Percentiles rank a stretch among this genome's conserved stretches.
phyloP scores from a whole-genome alignment of 345 rosid species.

The Linum lewisii region DNA sequence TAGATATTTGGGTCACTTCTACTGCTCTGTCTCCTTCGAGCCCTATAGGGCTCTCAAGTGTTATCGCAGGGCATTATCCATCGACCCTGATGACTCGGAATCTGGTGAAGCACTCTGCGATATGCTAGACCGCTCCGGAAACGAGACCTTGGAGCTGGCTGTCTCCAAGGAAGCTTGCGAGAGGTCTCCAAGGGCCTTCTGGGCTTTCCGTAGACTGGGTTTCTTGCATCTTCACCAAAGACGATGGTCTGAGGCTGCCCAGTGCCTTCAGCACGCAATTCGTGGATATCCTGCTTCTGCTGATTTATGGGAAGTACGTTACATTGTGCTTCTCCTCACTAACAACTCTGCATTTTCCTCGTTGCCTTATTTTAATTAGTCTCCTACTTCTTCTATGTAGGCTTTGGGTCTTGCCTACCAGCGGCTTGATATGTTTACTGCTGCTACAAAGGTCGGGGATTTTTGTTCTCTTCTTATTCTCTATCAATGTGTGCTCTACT shows the following conservation, averaged over 20 bases:
- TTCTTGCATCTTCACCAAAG: constrained; percentile 66
- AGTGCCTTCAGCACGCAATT: constrained; percentile 84
- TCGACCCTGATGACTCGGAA: constrained; percentile 57
- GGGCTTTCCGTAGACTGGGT: constrained; percentile 87
- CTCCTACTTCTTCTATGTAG: constrained; percentile 22
- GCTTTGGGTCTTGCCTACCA: constrained; percentile 93
- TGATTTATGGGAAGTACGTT: constrained; percentile 83
- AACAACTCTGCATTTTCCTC: neutral
- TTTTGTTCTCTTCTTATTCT: neutral
- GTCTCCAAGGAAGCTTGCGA: constrained; percentile 65
- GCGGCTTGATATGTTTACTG: constrained; percentile 88
- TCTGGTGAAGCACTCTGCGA: constrained; percentile 80
- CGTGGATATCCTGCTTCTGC: constrained; percentile 74
- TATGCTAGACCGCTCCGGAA: constrained; percentile 59
- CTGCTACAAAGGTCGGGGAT: constrained; percentile 67
- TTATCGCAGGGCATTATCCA: constrained; percentile 69
- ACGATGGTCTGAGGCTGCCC: constrained; percentile 88
- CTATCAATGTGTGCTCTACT: neutral
- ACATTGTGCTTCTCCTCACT: neutral
- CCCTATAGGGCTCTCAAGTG: constrained; percentile 76
- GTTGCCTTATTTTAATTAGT: neutral
- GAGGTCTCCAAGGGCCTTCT: constrained; percentile 85
- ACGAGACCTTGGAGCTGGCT: constrained; percentile 61
- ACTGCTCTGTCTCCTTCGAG: constrained; percentile 35
- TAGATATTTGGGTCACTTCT: constrained; percentile 71